A percentile compares a stretch with the other conserved stretches of the same genome.
phyloP scores from a whole-genome alignment of 176 grass and related monocot genomes.

The Neostapfia colusana region DNA sequence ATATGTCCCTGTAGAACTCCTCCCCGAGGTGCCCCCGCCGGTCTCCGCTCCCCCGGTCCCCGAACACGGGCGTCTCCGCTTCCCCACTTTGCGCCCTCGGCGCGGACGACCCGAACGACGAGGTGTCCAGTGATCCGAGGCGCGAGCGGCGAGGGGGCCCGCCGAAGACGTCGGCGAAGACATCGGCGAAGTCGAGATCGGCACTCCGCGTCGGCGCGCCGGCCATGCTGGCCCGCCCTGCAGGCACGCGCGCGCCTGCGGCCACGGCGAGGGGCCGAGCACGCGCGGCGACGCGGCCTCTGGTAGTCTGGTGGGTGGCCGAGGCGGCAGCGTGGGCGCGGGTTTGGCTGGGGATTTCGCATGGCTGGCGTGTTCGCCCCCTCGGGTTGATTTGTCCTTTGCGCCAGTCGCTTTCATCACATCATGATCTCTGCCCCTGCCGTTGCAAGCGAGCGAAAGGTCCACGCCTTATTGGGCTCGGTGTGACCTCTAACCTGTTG shows the following conservation, averaged over 20 bases:
- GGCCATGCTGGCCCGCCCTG: neutral
- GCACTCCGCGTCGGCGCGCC: slow-evolving; percentile 19
- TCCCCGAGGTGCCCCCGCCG: slow-evolving; percentile 56
- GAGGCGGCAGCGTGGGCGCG: slow-evolving; percentile 6
- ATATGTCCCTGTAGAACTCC: slow-evolving; percentile 91
- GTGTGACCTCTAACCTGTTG: neutral
- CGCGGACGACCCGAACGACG: slow-evolving; percentile 30
- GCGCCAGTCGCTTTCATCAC: neutral
- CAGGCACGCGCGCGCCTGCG: neutral
- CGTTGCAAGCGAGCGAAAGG: neutral
- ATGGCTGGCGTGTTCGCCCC: slow-evolving; percentile 43
- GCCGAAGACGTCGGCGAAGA: slow-evolving; percentile 66
- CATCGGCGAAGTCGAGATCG: slow-evolving; percentile 57
- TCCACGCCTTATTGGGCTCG: neutral
- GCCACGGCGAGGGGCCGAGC: slow-evolving; percentile 8
- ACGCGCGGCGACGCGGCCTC: neutral
- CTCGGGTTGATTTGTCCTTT: too few relatives aligned
- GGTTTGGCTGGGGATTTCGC: slow-evolving; percentile 35
- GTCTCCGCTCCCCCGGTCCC: slow-evolving; percentile 58
- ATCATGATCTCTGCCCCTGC: neutral
- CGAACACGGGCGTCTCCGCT: slow-evolving; percentile 69
- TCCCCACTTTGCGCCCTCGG: slow-evolving; percentile 33
- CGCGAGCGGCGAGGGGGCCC: slow-evolving; percentile 65
- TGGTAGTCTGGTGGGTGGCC: neutral
- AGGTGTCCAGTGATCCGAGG: slow-evolving; percentile 49